Evolutionary conservation across 352 stramenopile genomes (phyloP), one percentile per base, ranked within the genome.

Genomic region (Blastocystis sp.): DNA sequence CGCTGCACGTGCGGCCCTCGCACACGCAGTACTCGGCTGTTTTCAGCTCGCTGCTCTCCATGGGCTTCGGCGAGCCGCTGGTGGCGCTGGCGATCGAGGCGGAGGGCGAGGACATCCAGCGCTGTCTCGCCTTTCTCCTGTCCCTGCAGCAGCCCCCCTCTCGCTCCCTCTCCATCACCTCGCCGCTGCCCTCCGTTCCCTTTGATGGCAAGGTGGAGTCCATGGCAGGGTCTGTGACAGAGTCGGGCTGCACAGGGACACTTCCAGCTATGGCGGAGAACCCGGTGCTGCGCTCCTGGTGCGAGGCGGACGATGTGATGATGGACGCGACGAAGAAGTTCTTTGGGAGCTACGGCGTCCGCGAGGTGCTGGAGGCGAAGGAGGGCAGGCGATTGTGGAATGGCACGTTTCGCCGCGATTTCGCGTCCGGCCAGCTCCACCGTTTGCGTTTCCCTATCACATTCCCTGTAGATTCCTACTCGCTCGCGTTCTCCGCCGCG

Each of bases 101-200:
- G 23, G 23, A 74, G 17, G 64, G 64, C 7, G 64, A 74, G 43
- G 64, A 74, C 40, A 74, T 74, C 40, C 23, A 74, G 28, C 17
- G 23, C 11, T 74, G 64, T 28, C 40, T 74, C 21, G 23, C 34
- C 3, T 74, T 74, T 21, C 34, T 74, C 19, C 64, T 74, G 5
- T 53, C 64, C 19, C 64, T 74, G 21, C 64, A 74, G 48, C 48
- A 56, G 48, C 14, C 48, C 48, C 5, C 48, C 48, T 56, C 48
- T 7, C 48, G 5, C 48, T 17, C 48, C 5, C 48, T 17, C 48
- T 56, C 48, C 48, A 17, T 14, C 48, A 17, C 48, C 14, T 56
- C 48, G 48, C 28, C 28, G 28, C 28, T 34, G 28, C 28, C 28
- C 28, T 34, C 28, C 28, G 28, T 34, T 34, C 28, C 28, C 28